Conservation (phyloP, 306 rosid species). For the Comarum palustre region DNA sequence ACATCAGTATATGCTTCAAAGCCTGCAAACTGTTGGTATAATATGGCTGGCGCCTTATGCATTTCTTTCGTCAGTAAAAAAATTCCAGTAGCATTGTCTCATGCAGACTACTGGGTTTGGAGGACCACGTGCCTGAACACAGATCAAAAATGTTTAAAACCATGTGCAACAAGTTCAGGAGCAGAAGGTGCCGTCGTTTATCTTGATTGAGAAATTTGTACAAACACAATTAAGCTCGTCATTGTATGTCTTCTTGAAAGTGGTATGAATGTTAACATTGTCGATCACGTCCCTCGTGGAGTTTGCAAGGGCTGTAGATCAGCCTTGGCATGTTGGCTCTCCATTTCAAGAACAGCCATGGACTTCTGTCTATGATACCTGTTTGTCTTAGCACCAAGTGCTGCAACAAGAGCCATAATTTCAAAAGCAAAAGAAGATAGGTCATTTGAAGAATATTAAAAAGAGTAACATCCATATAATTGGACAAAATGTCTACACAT, state of each 20-base stretch:
- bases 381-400: slow-evolving; percentile 84
- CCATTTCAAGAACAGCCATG: slow-evolving; percentile 90
- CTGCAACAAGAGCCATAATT: slow-evolving; percentile 42
- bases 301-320: slow-evolving; percentile 43
- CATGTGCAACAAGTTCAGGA: slow-evolving; percentile 11
- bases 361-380: slow-evolving; percentile 86
- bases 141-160: slow-evolving; percentile 8
- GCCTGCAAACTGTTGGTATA: slow-evolving; percentile 10
- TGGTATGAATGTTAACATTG: slow-evolving; percentile 12
- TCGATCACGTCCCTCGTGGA: slow-evolving; percentile 16
- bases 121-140: slow-evolving; percentile 12
- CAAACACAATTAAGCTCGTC: slow-evolving; percentile 17
- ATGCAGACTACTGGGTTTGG: not conserved
- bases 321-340: slow-evolving; percentile 93
- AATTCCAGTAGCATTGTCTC: not conserved
- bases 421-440: slow-evolving; percentile 1
- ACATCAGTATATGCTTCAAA: slow-evolving; percentile 18
- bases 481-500: slow-evolving; percentile 7
- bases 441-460: slow-evolving; percentile 14
- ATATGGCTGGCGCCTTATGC: not conserved
- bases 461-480: not conserved
- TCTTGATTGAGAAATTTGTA: slow-evolving; percentile 25
- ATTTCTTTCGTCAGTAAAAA: slow-evolving; percentile 20
- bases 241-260: slow-evolving; percentile 20
- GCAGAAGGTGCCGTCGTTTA: slow-evolving; percentile 17